These are phyloP conservation scores for Sphagnum contortum DNA, from an alignment of 225 moss, liverwort and hornwort species.

Conservation along the genomic window DNA sequence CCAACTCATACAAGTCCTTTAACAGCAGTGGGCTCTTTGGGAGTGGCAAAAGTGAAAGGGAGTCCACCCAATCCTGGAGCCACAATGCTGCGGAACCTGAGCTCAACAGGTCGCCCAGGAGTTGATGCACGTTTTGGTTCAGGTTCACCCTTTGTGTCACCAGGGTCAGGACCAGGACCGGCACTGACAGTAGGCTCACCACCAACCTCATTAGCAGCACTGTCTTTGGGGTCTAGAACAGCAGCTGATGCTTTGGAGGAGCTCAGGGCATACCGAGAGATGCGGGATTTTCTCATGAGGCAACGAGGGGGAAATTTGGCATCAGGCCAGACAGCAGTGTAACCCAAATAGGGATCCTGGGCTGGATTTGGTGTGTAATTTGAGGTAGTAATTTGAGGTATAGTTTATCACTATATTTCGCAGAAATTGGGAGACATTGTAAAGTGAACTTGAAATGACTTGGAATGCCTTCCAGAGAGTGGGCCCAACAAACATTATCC, in stretches of 20 bases:
- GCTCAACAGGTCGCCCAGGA: conserved; percentile 8
- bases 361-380: too few species aligned
- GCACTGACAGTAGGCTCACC: conserved; percentile 60
- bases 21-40: conserved; percentile 16
- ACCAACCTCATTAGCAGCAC: conserved; percentile 33
- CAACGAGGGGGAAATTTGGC: conserved; percentile 70
- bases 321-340: conserved; percentile 16
- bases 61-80: conserved; percentile 38
- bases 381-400: too few species aligned
- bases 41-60: conserved; percentile 30
- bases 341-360: conserved; percentile 18
- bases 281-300: conserved; percentile 83
- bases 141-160: conserved; percentile 21
- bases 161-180: conserved; percentile 18
- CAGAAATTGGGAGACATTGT: too few species aligned
- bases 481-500: too few species aligned
- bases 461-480: too few species aligned
- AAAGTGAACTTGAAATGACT: too few species aligned
- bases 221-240: conserved; percentile 48
- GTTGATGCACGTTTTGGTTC: conserved; percentile 14
- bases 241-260: conserved; percentile 72
- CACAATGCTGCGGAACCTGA: conserved; percentile 9
- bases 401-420: too few species aligned
- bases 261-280: conserved; percentile 69
- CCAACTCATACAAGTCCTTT: too few species aligned